Evolutionary conservation across 805 yeast species (phyloP), one percentile per base, ranked within the genome.

Genomic region (Pichia phayaonensis): DNA sequence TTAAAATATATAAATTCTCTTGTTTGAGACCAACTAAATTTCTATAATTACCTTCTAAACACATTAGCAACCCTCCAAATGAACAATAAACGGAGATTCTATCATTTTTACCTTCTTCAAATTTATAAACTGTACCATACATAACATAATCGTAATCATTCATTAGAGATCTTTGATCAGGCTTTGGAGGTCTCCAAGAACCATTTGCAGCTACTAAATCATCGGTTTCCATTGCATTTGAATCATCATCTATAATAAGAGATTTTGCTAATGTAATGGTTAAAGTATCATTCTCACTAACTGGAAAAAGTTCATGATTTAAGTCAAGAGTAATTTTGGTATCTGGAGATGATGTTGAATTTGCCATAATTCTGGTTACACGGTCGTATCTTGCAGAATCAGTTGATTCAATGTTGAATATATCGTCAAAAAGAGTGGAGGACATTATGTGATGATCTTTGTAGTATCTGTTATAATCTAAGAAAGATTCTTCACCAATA

Each of bases 71-170:
- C 5, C 99, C 99, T 50, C 99, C 99, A 67, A 90, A 94, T 3
- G 98, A 92, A 51, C 89, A 87, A 65, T 89, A 94, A 23, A 92
- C 96, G 21, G 95, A 83, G 69, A 89, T 85, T 57, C 73, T 73
- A 62, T 83, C 87, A 52, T 70, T 72, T 58, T 72, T 71, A 56
- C 79, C 79, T 71, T 94, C 99, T 67, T 92, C 97, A 64, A 94
- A 94, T 68, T 92, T 90, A 75, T 94, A 94, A 44, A 94, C 95
- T 8, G 96, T 90, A 49, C 99, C 99, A 66, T 90, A 83, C 98
- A 94, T 92, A 57, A 94, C 98, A 62, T 94, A 94, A 68, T 92
- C 98, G 72, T 90, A 92, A 64, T 94, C 98, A 66, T 92, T 97
- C 58, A 97, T 96, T 61, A 92, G 75, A 7, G 95, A 79, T 63